phyloP scores from a whole-genome alignment of 208 protist genomes.

The Trypanosoma lewisi region DNA sequence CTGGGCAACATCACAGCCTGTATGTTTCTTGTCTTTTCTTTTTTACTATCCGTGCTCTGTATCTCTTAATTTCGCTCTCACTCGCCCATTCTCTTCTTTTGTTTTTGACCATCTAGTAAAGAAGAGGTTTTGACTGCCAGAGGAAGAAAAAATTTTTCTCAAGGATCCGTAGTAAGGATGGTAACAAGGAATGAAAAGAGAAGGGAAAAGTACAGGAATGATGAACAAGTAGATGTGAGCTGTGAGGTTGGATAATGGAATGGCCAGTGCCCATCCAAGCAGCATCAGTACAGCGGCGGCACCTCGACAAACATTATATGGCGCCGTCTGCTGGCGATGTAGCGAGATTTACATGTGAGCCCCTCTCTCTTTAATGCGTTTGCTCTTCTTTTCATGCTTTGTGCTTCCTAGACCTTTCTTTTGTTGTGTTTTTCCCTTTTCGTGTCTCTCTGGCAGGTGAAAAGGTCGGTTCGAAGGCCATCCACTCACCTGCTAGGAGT shows the following conservation, averaged over 20 bases:
- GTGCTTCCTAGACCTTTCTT: background rate
- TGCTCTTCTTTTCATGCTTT: background rate
- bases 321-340: slow-evolving; percentile 32
- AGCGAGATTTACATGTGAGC: slow-evolving; percentile 23
- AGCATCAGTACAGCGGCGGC: slow-evolving; percentile 40
- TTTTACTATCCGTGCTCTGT: too few species aligned
- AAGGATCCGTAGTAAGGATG: too few species aligned
- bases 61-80: too few species aligned
- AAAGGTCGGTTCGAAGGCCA: slow-evolving; percentile 26
- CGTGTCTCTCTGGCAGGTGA: background rate
- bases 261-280: too few species aligned
- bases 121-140: background rate
- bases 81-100: too few species aligned
- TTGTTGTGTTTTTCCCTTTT: background rate
- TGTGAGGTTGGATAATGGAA: too few species aligned
- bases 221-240: too few species aligned
- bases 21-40: background rate
- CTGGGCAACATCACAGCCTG: too few species aligned
- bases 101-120: too few species aligned
- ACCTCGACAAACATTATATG: slow-evolving; percentile 16
- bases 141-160: background rate
- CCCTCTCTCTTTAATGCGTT: background rate
- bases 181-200: too few species aligned
- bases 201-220: too few species aligned
- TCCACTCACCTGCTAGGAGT: slow-evolving; percentile 16